These are phyloP conservation scores for Pythium pyrilobum DNA, from an alignment of 352 stramenopile genomes.

Conservation along the genomic window DNA sequence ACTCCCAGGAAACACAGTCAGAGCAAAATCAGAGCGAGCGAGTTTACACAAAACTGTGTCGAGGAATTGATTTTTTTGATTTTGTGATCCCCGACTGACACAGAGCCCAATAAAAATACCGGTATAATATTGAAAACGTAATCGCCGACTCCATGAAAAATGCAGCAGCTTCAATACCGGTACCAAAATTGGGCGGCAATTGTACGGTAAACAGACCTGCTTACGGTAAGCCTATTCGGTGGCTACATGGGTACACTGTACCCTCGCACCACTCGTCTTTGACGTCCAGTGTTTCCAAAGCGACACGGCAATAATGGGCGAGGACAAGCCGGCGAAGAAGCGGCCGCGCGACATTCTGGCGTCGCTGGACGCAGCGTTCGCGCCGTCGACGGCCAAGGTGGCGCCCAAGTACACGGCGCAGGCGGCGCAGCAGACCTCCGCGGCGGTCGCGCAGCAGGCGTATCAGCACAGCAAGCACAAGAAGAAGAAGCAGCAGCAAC, in stretches of 20 bases:
- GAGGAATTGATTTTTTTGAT: too few relatives aligned
- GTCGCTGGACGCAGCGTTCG: constrained; percentile 71
- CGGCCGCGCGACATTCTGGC: constrained; percentile 66
- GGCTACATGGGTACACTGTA: constrained; percentile 1
- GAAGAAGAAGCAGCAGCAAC: constrained; percentile 18
- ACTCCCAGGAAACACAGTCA: not conserved
- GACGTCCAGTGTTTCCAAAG: not conserved
- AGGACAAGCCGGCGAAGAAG: constrained; percentile 38
- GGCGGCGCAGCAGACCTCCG: constrained; percentile 31
- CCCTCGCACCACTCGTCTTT: too few relatives aligned
- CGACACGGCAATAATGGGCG: constrained; percentile 17
- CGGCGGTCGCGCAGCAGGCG: constrained; percentile 50
- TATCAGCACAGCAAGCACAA: constrained; percentile 68
- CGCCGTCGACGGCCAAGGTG: constrained; percentile 23
- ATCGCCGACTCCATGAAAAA: too few relatives aligned
- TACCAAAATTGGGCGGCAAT: too few relatives aligned
- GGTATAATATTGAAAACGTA: too few relatives aligned
- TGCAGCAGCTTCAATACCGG: too few relatives aligned
- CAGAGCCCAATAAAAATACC: too few relatives aligned
- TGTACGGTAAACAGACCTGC: too few relatives aligned
- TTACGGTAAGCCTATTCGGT: too few relatives aligned
- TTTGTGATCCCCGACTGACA: too few relatives aligned
- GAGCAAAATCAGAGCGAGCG: too few relatives aligned
- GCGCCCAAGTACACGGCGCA: constrained; percentile 69
- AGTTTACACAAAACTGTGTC: too few relatives aligned